Evolutionary conservation across 2,329 filamentous ascomycete genomes (phyloP).

Genomic region (Aspergillaceae sp.): DNA sequence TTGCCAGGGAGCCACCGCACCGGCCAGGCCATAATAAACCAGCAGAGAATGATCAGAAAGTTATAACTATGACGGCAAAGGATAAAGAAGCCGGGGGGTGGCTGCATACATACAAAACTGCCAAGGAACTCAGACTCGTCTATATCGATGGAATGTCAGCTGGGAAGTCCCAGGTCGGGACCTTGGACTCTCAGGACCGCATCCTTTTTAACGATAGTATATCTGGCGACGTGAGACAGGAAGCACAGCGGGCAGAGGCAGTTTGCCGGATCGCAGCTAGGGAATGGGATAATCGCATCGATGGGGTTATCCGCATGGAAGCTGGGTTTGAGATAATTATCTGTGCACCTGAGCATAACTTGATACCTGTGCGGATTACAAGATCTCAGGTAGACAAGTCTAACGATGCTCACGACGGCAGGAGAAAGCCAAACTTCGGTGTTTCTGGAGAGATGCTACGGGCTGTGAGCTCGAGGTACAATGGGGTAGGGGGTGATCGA

Average conservation of each 20-base stretch:
- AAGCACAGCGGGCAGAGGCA: constrained; percentile 43
- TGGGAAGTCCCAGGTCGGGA: constrained; percentile 55
- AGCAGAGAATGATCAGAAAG: too few species aligned
- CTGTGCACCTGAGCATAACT: constrained; percentile 48
- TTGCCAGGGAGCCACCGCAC: constrained; percentile 36
- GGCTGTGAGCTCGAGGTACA: constrained; percentile 5
- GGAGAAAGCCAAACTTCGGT: not conserved
- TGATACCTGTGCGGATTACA: constrained; percentile 24
- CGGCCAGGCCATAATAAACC: too few species aligned
- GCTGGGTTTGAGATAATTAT: constrained; percentile 61
- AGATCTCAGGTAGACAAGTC: constrained; percentile 3
- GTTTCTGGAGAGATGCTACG: not conserved
- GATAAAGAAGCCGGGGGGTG: constrained; percentile 38
- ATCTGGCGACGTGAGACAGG: constrained; percentile 15
- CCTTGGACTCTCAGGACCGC: constrained; percentile 57
- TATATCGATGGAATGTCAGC: constrained; percentile 63
- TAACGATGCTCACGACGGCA: not conserved
- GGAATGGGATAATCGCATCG: constrained; percentile 45
- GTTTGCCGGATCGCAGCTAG: constrained; percentile 46
- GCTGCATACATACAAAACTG: constrained; percentile 56
- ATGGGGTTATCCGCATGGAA: constrained; percentile 59
- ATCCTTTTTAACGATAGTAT: constrained; percentile 41
- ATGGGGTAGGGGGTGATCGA: constrained; percentile 15
- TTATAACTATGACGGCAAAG: not conserved
- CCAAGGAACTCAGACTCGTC: constrained; percentile 48